phyloP scores from a whole-genome alignment of 2,329 filamentous ascomycete genomes.

The Lachnellula suecica region DNA sequence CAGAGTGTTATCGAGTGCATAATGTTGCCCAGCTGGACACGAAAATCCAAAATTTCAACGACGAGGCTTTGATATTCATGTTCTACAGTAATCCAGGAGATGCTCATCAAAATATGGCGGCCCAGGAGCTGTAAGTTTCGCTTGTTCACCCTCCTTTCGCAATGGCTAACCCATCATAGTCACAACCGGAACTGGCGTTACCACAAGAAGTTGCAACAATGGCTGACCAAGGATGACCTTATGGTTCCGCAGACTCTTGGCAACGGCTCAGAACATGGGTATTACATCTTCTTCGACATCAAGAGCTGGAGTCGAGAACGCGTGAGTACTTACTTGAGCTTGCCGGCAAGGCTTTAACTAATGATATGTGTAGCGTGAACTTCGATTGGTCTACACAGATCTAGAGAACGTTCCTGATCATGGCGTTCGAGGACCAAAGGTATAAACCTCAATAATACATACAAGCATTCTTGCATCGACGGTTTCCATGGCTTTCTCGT shows the following conservation, averaged over 20 bases:
- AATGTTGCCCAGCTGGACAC: constrained; percentile 65
- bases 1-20: constrained; percentile 66
- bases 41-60: constrained; percentile 66
- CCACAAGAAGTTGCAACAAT: constrained; percentile 66
- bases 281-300: constrained; percentile 66
- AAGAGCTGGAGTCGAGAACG: constrained; percentile 62
- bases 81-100: constrained; percentile 67
- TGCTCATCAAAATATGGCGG: constrained; percentile 62
- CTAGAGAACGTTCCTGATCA: constrained; percentile 46
- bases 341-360: constrained; percentile 8
- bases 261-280: constrained; percentile 60
- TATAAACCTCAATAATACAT: constrained; percentile 3
- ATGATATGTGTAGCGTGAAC: constrained; percentile 48
- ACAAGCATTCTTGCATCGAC: not conserved
- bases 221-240: constrained; percentile 67
- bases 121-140: constrained; percentile 56
- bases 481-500: not conserved
- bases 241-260: constrained; percentile 62
- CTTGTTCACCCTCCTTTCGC: not conserved
- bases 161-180: constrained; percentile 35
- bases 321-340: constrained; percentile 41
- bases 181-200: constrained; percentile 66
- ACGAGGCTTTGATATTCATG: constrained; percentile 69
- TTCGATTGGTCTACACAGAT: constrained; percentile 61
- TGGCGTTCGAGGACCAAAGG: constrained; percentile 18